Conservation (phyloP, 805 yeast species). For the Sporopachydermia lactativora region DNA sequence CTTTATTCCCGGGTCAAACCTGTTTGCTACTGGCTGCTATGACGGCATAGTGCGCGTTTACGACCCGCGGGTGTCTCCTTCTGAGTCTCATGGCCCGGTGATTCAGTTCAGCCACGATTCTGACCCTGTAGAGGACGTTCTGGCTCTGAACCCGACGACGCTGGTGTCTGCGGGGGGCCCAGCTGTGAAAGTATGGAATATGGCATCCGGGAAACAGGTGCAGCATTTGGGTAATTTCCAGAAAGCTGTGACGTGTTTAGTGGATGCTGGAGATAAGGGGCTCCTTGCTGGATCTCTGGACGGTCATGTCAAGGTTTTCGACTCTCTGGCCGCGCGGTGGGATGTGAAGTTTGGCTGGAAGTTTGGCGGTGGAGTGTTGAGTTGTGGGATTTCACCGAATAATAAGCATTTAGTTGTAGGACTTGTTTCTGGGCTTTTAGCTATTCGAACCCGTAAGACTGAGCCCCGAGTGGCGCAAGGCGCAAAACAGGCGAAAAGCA, state of each 20-base stretch:
- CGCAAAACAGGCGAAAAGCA: constrained; percentile 28
- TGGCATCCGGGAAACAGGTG: constrained; percentile 59
- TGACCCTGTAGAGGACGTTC: constrained; percentile 68
- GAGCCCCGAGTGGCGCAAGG: constrained; percentile 40
- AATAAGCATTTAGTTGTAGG: constrained; percentile 87
- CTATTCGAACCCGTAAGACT: constrained; percentile 77
- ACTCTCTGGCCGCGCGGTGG: constrained; percentile 54
- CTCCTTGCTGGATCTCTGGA: constrained; percentile 88
- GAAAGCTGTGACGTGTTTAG: constrained; percentile 81
- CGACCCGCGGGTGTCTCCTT: constrained; percentile 50
- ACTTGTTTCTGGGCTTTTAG: constrained; percentile 73
- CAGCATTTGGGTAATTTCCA: constrained; percentile 76
- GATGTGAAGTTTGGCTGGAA: constrained; percentile 95
- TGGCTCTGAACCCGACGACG: constrained; percentile 63
- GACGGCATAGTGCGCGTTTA: constrained; percentile 78
- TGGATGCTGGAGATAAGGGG: constrained; percentile 62
- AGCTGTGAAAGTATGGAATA: constrained; percentile 80
- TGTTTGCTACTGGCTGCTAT: constrained; percentile 87
- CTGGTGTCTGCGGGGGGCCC: constrained; percentile 74
- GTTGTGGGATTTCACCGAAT: constrained; percentile 82
- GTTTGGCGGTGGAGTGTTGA: constrained; percentile 83
- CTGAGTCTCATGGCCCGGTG: constrained; percentile 33
- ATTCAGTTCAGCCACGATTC: constrained; percentile 54
- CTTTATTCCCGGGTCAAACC: constrained; percentile 62
- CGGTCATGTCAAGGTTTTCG: constrained; percentile 95